Conservation (phyloP, 2,329 filamentous ascomycete species). For the Colletotrichum orchidophilum region DNA sequence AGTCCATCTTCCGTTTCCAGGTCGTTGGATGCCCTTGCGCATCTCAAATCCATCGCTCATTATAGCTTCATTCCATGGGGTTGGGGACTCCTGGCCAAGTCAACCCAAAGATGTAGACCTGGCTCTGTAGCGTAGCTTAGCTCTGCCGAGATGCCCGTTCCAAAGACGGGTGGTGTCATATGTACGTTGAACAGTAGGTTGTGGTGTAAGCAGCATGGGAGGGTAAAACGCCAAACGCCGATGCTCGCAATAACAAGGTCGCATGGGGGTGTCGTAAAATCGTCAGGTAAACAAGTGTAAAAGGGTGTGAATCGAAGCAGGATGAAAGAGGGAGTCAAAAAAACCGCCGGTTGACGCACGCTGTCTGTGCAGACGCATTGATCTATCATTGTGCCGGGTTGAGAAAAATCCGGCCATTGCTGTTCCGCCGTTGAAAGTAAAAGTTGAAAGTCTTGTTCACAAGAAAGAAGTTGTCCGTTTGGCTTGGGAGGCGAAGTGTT, state of each 20-base stretch:
- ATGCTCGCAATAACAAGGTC: conserved; percentile 34
- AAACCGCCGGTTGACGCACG: conserved; percentile 21
- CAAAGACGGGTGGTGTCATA: conserved; percentile 15
- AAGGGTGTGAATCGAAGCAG: conserved; percentile 23
- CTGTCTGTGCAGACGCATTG: conserved; percentile 14
- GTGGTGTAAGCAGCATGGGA: conserved; percentile 26
- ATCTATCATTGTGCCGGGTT: conserved; percentile 18
- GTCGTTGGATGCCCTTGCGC: background rate
- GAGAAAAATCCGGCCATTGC: background rate
- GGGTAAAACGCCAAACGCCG: conserved; percentile 33
- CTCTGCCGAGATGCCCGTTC: conserved; percentile 24
- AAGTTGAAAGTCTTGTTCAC: background rate
- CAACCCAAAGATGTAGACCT: conserved; percentile 6
- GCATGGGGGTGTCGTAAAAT: conserved; percentile 34
- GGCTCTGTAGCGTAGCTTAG: conserved; percentile 27
- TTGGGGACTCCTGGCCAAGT: conserved; percentile 15
- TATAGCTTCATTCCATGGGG: conserved; percentile 26
- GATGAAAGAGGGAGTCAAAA: conserved; percentile 10
- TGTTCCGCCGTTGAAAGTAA: conserved; percentile 11
- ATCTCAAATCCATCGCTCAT: conserved; percentile 28
- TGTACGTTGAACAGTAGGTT: conserved; percentile 32
- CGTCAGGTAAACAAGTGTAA: conserved; percentile 31
- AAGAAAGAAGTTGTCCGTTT: background rate
- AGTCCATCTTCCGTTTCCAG: conserved; percentile 5
- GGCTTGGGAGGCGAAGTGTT: conserved; percentile 32